Evolutionary conservation across 805 yeast species (phyloP), one percentile per base, ranked within the genome.

Genomic region (Saccharomycopsis javanensis): DNA sequence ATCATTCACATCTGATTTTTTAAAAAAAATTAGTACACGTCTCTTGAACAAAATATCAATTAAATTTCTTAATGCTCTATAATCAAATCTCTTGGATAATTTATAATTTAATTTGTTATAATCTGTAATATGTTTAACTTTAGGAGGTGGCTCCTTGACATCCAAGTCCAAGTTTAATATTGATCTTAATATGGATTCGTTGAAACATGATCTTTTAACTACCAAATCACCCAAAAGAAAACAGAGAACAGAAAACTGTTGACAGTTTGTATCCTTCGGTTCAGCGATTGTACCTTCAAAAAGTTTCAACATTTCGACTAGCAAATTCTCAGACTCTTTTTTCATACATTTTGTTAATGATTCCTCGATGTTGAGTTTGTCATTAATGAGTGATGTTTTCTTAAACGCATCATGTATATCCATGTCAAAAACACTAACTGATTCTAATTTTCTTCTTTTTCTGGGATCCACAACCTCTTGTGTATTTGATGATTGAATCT

Each of bases 31-130:
- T n/a, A 59, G 38, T 28, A 28, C 33, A 15, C 53, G 51, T 16
- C 53, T 46, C 27, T 46, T 51, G 33, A 59, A 59, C 13, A 59
- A 42, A 46, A 37, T 54, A 42, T 59, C 62, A 51, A 59, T 53
- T 31, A 59, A 53, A 25, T 51, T 59, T 33, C 52, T 54, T 8
- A 54, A 23, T 5, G 62, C 31, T 27, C 60, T 37, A 30, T 54
- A 18, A 10, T 23, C 27, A 33, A 54, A 54, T 30, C 62, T 27
- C 23, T 53, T 55, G 13, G 57, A 50, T 10, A 59, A 23, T 42
- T 59, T 59, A 30, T 45, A 59, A 18, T 59, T 59, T 27, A 59
- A 18, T 27, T 51, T 34, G 25, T 51, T 35, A 37, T 50, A 57
- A 20, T 42, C 28, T 20, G 33, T 45, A 18, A 46, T 59, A 53